These are phyloP conservation scores for Termitomyces titanicus DNA, from an alignment of 768 basidiomycete genomes.

Conservation along the genomic window DNA sequence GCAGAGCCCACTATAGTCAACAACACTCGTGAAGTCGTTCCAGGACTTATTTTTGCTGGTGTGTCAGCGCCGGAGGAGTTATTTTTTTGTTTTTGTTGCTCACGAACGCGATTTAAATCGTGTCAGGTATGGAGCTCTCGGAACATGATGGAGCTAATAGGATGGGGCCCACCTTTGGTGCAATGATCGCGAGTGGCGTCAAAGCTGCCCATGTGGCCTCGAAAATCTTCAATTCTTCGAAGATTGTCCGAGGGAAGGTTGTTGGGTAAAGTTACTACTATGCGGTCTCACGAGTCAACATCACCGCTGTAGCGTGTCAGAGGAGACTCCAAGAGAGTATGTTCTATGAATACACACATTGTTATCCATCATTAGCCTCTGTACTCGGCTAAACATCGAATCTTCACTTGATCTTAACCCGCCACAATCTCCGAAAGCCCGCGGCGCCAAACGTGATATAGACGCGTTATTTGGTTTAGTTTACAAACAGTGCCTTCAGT, in stretches of 20 bases:
- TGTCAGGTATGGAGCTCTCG: slow-evolving; percentile 73
- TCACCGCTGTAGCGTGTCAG: background rate
- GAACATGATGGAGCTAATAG: slow-evolving; percentile 79
- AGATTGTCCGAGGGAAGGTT: slow-evolving; percentile 54
- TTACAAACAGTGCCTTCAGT: background rate
- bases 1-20: slow-evolving; percentile 83
- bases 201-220: slow-evolving; percentile 68
- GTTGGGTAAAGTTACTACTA: slow-evolving; percentile 30
- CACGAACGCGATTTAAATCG: background rate
- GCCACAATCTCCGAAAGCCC: background rate
- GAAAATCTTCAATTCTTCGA: slow-evolving; percentile 42
- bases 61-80: slow-evolving; percentile 18
- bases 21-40: slow-evolving; percentile 70
- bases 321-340: no score
- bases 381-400: background rate
- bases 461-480: slow-evolving; percentile 9
- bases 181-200: slow-evolving; percentile 75
- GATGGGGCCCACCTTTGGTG: slow-evolving; percentile 78
- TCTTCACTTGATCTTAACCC: no score
- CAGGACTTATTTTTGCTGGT: slow-evolving; percentile 75
- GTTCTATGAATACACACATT: no score
- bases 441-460: background rate
- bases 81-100: slow-evolving; percentile 1
- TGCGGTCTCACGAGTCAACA: background rate
- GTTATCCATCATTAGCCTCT: background rate